Evolutionary conservation across 129 eudicot species (phyloP).

Genomic region (Kitagawia praeruptora): DNA sequence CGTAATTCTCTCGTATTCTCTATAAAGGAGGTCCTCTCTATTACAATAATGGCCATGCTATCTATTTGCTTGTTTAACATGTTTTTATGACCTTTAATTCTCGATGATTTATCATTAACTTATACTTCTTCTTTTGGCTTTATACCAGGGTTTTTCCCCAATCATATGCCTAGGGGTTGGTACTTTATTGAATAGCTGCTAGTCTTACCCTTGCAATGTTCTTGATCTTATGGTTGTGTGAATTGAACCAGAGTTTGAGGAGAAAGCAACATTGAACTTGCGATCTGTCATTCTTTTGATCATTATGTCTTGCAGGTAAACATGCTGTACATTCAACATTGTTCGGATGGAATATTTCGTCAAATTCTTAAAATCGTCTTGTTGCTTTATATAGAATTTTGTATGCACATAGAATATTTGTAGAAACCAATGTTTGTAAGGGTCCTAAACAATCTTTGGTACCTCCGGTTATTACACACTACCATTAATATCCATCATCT

Average conservation of each 20-base stretch:
- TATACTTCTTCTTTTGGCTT: not conserved
- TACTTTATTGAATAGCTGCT: constrained; percentile 47
- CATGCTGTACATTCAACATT: constrained; percentile 24
- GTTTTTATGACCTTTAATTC: not conserved
- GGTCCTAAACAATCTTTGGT: constrained; percentile 8
- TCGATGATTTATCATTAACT: not conserved
- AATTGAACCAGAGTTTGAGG: constrained; percentile 34
- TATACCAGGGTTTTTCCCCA: constrained; percentile 63
- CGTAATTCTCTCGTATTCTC: no score
- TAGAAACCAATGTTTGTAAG: not conserved
- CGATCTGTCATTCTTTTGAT: constrained; percentile 30
- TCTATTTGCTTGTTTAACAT: not conserved
- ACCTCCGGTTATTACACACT: not conserved
- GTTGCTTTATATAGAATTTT: not conserved
- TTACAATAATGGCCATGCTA: no score
- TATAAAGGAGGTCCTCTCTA: no score
- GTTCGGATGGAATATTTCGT: not conserved
- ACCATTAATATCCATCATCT: not conserved
- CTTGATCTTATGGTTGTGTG: constrained; percentile 61
- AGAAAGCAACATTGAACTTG: constrained; percentile 41
- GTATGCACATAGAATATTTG: not conserved
- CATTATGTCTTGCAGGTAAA: constrained; percentile 16
- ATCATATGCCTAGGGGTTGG: constrained; percentile 75
- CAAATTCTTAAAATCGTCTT: not conserved
- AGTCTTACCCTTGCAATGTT: constrained; percentile 34